Evolutionary conservation across 768 basidiomycete species (phyloP).

Genomic region (Tricholoma matsutake): DNA sequence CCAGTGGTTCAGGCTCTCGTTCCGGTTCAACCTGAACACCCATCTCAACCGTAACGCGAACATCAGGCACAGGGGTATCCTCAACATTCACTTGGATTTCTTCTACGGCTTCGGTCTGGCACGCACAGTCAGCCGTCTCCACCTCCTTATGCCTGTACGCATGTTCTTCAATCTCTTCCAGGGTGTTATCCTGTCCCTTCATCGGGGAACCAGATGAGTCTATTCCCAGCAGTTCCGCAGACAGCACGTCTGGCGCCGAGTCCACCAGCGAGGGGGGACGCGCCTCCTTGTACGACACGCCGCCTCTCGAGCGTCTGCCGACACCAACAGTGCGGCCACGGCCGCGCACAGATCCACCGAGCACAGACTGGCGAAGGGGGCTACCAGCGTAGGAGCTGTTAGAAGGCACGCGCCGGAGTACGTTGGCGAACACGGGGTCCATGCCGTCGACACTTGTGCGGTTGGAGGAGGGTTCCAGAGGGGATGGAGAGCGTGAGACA

Average conservation of each 20-base stretch:
- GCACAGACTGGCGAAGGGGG: constrained; percentile 58
- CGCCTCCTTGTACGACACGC: constrained; percentile 66
- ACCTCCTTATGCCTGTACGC: constrained; percentile 37
- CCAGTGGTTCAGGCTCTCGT: constrained; percentile 22
- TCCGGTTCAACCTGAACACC: constrained; percentile 40
- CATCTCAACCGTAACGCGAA: constrained; percentile 32
- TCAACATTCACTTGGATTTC: constrained; percentile 23
- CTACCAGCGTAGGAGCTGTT: constrained; percentile 48
- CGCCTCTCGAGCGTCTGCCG: constrained; percentile 58
- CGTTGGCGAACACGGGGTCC: constrained; percentile 82
- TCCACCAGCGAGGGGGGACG: constrained; percentile 70
- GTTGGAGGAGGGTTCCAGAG: constrained; percentile 46
- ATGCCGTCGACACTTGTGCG: constrained; percentile 79
- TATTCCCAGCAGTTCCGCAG: constrained; percentile 54
- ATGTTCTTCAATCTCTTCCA: constrained; percentile 37
- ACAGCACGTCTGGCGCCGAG: constrained; percentile 62
- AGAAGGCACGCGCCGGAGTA: constrained; percentile 59
- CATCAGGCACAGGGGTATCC: constrained; percentile 22
- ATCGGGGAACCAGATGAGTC: constrained; percentile 38
- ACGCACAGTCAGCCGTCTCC: constrained; percentile 59
- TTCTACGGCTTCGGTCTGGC: constrained; percentile 56
- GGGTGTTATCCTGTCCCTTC: constrained; percentile 31
- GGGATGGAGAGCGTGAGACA: constrained; percentile 37
- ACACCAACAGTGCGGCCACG: constrained; percentile 28
- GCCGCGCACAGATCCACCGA: constrained; percentile 49